Conservation (phyloP, 306 rosid genomes). For the Elaeagnus macrophylla region DNA sequence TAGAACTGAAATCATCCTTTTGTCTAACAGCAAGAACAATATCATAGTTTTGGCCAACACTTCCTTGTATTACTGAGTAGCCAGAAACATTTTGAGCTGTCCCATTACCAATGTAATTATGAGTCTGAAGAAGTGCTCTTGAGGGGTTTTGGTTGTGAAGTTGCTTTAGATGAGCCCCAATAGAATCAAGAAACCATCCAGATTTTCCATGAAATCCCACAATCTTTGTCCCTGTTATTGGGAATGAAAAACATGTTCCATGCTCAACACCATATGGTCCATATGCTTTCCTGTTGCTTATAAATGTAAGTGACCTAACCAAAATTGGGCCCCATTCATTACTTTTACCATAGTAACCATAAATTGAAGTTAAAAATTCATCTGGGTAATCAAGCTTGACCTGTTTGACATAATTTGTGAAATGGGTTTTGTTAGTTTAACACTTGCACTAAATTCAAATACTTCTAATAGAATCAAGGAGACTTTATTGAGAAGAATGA, state of each 20-base stretch:
- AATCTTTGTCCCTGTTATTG: slow-evolving; percentile 41
- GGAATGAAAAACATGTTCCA: slow-evolving; percentile 52
- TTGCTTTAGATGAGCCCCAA: slow-evolving; percentile 26
- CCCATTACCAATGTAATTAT: slow-evolving; percentile 23
- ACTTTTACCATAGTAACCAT: slow-evolving; percentile 40
- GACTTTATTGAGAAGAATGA: no score
- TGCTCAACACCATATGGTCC: slow-evolving; percentile 56
- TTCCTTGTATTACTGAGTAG: slow-evolving; percentile 65
- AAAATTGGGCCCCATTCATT: slow-evolving; percentile 28
- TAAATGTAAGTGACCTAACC: slow-evolving; percentile 47
- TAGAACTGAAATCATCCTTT: slow-evolving; percentile 37
- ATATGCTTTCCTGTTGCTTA: slow-evolving; percentile 42
- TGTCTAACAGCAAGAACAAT: slow-evolving; percentile 69
- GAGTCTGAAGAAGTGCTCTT: slow-evolving; percentile 29
- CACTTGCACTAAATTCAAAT: no score
- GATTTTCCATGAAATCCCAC: slow-evolving; percentile 49
- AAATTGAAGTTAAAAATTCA: slow-evolving; percentile 39
- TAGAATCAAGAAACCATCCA: slow-evolving; percentile 45
- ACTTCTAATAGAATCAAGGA: no score
- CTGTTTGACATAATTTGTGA: slow-evolving; percentile 9
- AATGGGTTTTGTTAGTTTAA: not conserved
- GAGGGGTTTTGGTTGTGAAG: slow-evolving; percentile 31
- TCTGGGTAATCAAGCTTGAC: slow-evolving; percentile 48
- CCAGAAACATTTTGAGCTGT: slow-evolving; percentile 24
- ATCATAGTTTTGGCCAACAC: slow-evolving; percentile 57